Base-by-base conservation (phyloP, 176 grass and related monocot genomes). In the Phoenix dactylifera region DNA sequence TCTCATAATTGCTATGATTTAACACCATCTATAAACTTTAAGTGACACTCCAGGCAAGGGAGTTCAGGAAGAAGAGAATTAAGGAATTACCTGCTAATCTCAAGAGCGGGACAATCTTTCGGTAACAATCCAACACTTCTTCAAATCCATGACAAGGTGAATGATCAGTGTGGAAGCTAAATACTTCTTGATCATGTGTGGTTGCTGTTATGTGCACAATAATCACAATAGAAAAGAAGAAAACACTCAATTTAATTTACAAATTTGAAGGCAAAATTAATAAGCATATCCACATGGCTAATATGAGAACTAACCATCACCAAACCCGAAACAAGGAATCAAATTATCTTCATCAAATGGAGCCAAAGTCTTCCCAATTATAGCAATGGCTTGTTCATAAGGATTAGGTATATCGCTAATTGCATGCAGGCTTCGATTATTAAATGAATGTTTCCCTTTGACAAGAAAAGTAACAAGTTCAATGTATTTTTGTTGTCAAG, bases 301-400 rank as follows among this genome's bases (percentile, higher is more conserved):
- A 10, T 10, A 39, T 12, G 7, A 14, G 4, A 59, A 9, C 72
- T 73, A 54, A 95, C 91, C 75, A 58, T 96, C 92, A 26, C 92
- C 92, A 74, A 96, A 96, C 28, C 92, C 92, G 64, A 82, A 96
- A 76, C 92, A 90, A 51, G 92, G 92, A 72, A 96, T 96, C 54
- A 82, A 65, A 54, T 90, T 88, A 71, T 90, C 92, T 32, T 96
- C 92, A 65, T 96, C 92, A 66, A 96, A 96, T 3, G 92, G 78
- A 0, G 92, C 86, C 65, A 96, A 78, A 1, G 84, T 80, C 74
- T 85, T 88, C 22, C 92, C 92, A 65, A 96, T 85, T 74, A 96
- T 87, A 18, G 72, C 52, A 75, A 96, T 96, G 64, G 92, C 92
- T 76, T 80, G 62, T 75, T 96, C 92, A 57, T 96, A 96, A 0